Conservation (phyloP, 148 eudicot genomes). For the Cornus kousa region DNA sequence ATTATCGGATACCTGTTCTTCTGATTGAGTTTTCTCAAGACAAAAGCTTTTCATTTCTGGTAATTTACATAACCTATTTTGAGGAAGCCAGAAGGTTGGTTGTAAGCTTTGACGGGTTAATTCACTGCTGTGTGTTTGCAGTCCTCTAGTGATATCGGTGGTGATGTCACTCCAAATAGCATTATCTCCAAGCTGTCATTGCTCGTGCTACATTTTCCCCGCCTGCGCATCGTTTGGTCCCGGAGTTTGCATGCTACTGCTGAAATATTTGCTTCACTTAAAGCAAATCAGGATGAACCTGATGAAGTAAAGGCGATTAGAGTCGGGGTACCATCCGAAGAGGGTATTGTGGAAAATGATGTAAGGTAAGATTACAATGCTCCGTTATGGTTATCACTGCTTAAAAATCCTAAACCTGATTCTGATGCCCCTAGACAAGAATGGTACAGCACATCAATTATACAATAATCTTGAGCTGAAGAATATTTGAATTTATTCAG, state of each 20-base stretch:
- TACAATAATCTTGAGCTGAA: no score
- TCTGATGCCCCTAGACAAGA: not conserved
- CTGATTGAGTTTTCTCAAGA: conserved; percentile 97
- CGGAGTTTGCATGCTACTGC: conserved; percentile 99
- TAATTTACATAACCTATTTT: conserved; percentile 14
- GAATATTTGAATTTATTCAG: not conserved
- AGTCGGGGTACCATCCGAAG: conserved; percentile 97
- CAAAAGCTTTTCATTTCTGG: conserved; percentile 99
- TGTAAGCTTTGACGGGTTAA: not conserved
- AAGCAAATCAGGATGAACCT: conserved; percentile 96
- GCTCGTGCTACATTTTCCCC: conserved; percentile 95
- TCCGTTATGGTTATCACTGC: not conserved
- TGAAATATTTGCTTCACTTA: conserved; percentile 84
- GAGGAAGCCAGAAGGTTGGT: not conserved
- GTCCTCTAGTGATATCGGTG: conserved; percentile 94
- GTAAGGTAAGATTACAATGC: conserved; percentile 55
- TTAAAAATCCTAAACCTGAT: not conserved
- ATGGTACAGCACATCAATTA: not conserved
- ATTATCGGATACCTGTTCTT: conserved; percentile 89
- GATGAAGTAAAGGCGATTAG: conserved; percentile 86
- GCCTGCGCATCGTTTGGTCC: conserved; percentile 97
- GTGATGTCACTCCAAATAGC: conserved; percentile 82
- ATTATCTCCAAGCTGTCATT: conserved; percentile 89
- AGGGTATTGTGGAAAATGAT: conserved; percentile 89
- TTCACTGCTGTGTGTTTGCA: conserved; percentile 26